phyloP scores from a whole-genome alignment of 805 yeast genomes.

The Hanseniaspora valbyensis region DNA sequence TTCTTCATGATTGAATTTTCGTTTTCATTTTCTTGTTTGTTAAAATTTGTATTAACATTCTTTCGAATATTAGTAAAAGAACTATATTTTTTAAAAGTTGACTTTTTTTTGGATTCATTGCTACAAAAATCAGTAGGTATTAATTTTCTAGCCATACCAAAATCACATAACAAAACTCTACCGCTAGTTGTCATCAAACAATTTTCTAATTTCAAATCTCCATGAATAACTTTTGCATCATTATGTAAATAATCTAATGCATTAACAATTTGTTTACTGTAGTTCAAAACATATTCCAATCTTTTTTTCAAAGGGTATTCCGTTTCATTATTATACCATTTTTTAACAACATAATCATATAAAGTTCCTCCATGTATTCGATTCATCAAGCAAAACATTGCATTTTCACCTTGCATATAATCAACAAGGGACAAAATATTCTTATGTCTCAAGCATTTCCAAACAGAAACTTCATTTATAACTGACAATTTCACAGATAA shows the following conservation, averaged over 20 bases:
- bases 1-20: constrained; percentile 17
- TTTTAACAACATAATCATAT: constrained; percentile 58
- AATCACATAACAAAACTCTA: constrained; percentile 60
- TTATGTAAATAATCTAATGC: constrained; percentile 58
- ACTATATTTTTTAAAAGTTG: constrained; percentile 1
- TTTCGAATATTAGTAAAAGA: background rate
- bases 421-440: constrained; percentile 53
- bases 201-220: constrained; percentile 75
- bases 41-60: background rate
- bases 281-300: constrained; percentile 28
- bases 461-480: constrained; percentile 58
- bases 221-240: constrained; percentile 51
- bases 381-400: constrained; percentile 64
- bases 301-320: constrained; percentile 30
- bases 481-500: constrained; percentile 47
- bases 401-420: constrained; percentile 48
- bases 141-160: constrained; percentile 58
- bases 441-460: constrained; percentile 59
- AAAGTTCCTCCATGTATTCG: constrained; percentile 66
- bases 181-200: constrained; percentile 45
- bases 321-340: constrained; percentile 42
- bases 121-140: background rate
- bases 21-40: background rate
- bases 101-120: background rate
- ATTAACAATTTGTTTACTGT: constrained; percentile 42